Base-by-base conservation (phyloP, 306 rosid genomes). In the Casuarina cunninghamiana region DNA sequence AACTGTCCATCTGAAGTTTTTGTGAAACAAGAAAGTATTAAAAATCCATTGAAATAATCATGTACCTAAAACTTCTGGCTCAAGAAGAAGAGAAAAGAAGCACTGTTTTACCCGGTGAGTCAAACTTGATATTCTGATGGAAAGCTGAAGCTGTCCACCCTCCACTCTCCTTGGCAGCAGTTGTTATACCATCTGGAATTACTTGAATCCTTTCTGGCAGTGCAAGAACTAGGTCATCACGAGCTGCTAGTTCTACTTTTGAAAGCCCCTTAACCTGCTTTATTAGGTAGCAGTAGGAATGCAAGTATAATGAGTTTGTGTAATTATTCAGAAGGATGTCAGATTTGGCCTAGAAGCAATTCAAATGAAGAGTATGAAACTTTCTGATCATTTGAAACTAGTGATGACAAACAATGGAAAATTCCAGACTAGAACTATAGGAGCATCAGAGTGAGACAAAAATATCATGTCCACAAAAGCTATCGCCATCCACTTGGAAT, bases 191-290 rank as follows among this genome's bases (percentile, higher is more conserved):
- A 83, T 93, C 96, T 17, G 97, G 91, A 79, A 91, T 92, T 75
- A 88, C 91, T 82, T 88, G 84, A 74, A 95, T 95, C 87, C 93
- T 93, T 72, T 88, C 97, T 2, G 92, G 86, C 77, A 95, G 84
- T 80, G 76, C 86, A 78, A 82, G 55, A 80, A 89, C 93, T 50
- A 93, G 86, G 53, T 89, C 97, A 16, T 72, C 72, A 57, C 97
- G 92, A 57, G 83, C 19, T 68, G 80, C 91, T 10, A 80, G 75
- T 41, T 95, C 97, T 80, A 92, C 97, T 58, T 55, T 83, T 4
- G 97, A 77, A 10, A 93, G 76, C 67, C 96, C 99, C 78, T 93
- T 95, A 62, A 91, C 91, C 98, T 94, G 87, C 70, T 41, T 45
- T 67, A 48, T 70, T 26, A n/a, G 16, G 65, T n/a, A 71, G 26